Conservation (phyloP, 768 basidiomycete genomes). For the Termitomyces sp. region DNA sequence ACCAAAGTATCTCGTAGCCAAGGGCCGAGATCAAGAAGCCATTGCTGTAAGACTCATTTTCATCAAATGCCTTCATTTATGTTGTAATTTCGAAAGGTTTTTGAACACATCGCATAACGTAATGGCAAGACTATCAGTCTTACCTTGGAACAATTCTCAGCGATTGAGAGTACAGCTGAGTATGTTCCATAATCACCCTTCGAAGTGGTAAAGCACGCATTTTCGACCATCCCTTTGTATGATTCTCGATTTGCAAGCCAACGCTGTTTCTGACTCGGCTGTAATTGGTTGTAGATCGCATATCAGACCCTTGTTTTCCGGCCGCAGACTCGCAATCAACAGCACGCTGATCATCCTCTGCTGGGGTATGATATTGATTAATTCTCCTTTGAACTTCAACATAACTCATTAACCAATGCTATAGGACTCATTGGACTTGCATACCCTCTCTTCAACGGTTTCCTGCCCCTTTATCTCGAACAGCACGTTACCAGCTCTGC, state of each 20-base stretch:
- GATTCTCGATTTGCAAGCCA: constrained; percentile 6
- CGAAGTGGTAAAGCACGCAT: constrained; percentile 24
- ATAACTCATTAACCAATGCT: neutral
- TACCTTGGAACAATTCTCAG: constrained; percentile 36
- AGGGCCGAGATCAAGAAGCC: constrained; percentile 53
- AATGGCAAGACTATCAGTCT: constrained; percentile 42
- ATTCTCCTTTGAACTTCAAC: neutral
- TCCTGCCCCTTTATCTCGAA: constrained; percentile 44
- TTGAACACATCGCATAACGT: constrained; percentile 41
- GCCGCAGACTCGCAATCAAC: constrained; percentile 35
- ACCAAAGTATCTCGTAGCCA: constrained; percentile 55
- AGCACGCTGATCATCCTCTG: constrained; percentile 42
- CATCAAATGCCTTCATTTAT: neutral
- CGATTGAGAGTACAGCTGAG: constrained; percentile 17
- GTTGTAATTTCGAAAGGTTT: constrained; percentile 24
- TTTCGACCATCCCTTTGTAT: constrained; percentile 35
- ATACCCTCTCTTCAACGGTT: constrained; percentile 48
- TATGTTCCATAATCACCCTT: constrained; percentile 16
- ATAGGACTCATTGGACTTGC: constrained; percentile 43
- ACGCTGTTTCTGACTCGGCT: neutral
- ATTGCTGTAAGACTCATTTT: constrained; percentile 27
- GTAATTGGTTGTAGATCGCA: constrained; percentile 32
- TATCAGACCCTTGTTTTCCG: constrained; percentile 42
- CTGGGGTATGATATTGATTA: constrained; percentile 35
- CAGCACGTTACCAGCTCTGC: constrained; percentile 23